These are phyloP conservation scores for Cutaneotrichosporon curvatum DNA, from an alignment of 1,284 basidiomycete genomes.

Conservation along the genomic window DNA sequence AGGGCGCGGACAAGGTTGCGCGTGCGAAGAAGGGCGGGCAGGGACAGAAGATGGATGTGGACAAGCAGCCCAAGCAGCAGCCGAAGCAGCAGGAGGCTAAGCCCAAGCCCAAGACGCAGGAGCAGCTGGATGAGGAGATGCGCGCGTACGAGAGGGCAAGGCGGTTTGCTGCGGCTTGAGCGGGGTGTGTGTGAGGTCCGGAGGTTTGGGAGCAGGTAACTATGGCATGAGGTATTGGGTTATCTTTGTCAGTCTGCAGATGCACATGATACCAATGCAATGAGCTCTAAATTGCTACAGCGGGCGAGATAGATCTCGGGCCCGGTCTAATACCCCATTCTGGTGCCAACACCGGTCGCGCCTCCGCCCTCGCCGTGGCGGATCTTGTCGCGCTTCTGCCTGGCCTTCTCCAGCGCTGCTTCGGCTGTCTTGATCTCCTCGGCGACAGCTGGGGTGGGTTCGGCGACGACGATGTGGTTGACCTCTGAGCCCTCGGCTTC, in stretches of 20 bases:
- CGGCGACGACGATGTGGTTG: constrained; percentile 2
- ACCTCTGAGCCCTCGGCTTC: constrained; percentile 20
- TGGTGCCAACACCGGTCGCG: constrained; percentile 28
- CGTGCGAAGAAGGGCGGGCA: constrained; percentile 22
- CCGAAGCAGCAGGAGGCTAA: constrained; percentile 17
- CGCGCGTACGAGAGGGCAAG: constrained; percentile 31
- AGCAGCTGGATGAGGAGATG: constrained; percentile 42
- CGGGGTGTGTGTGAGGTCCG: too few relatives aligned
- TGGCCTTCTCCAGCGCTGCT: constrained; percentile 17
- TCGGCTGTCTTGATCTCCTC: constrained; percentile 17
- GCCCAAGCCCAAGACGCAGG: constrained; percentile 33
- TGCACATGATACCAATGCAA: neutral
- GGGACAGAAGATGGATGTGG: constrained; percentile 17
- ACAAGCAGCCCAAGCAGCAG: constrained; percentile 10
- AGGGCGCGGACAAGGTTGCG: constrained; percentile 24
- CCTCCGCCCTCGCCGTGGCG: constrained; percentile 27
- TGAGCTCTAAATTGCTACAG: too few relatives aligned
- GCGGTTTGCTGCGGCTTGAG: constrained; percentile 22
- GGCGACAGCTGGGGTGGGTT: constrained; percentile 4
- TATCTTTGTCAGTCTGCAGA: too few relatives aligned
- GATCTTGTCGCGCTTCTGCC: constrained; percentile 20
- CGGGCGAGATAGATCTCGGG: too few relatives aligned
- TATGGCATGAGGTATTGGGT: neutral
- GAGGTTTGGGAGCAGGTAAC: too few relatives aligned
- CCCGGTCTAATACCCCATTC: constrained; percentile 29